Conservation (phyloP, 495 filamentous ascomycete genomes). For the Lepraria neglecta region DNA sequence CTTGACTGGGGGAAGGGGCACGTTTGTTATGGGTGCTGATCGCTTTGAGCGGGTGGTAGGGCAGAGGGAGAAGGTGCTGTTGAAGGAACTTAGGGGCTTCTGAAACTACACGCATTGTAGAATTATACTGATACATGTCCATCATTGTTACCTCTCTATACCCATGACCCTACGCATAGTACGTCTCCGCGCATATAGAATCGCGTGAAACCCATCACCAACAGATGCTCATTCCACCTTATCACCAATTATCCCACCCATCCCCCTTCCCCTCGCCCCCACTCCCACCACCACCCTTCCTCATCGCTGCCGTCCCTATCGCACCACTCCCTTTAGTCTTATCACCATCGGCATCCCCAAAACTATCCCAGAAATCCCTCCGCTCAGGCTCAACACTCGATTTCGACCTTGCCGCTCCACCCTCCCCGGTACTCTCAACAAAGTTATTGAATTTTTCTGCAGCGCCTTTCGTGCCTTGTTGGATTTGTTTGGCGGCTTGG, state of each 20-base stretch:
- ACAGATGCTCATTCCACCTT: too few species aligned
- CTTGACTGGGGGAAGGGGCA: constrained; percentile 81
- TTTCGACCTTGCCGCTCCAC: constrained; percentile 21
- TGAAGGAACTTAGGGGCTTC: constrained; percentile 43
- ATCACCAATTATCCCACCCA: constrained; percentile 29
- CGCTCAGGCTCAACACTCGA: constrained; percentile 54
- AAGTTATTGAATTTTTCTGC: constrained; percentile 74
- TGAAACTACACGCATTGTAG: constrained; percentile 1
- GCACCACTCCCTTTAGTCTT: constrained; percentile 32
- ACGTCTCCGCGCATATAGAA: too few species aligned
- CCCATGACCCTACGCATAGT: neutral
- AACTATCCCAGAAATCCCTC: constrained; percentile 87
- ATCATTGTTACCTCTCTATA: neutral
- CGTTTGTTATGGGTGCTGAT: constrained; percentile 88
- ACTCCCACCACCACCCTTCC: constrained; percentile 42
- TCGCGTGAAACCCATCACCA: too few species aligned
- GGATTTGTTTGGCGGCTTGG: constrained; percentile 56
- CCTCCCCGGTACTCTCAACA: constrained; percentile 58
- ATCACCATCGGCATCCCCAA: constrained; percentile 39
- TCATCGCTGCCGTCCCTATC: constrained; percentile 71
- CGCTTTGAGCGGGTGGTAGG: constrained; percentile 79
- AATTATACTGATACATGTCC: constrained; percentile 6
- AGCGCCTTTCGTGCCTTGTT: constrained; percentile 61
- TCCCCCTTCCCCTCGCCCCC: constrained; percentile 39
- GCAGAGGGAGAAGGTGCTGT: constrained; percentile 51